Percentiles rank a stretch among this genome's conserved stretches.
Evolutionary conservation across 2,329 filamentous ascomycete genomes (phyloP).

Genomic region (Aspergillus sp.): DNA sequence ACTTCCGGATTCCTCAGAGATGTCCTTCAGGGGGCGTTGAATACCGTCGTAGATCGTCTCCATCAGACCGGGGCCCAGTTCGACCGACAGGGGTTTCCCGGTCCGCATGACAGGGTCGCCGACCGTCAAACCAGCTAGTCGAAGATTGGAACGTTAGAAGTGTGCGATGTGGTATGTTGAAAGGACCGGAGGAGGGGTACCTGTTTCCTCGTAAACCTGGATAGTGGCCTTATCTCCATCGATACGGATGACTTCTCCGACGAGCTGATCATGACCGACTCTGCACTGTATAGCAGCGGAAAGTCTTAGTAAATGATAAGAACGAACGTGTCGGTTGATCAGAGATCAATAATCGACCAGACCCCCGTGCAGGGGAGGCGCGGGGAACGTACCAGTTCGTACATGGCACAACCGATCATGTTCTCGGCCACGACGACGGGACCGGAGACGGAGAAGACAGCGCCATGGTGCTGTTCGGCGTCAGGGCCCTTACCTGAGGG

Average conservation of each 20-base stretch:
- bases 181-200: slow-evolving; percentile 45
- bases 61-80: slow-evolving; percentile 93
- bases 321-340: background rate
- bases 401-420: slow-evolving; percentile 99
- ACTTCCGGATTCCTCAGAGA: slow-evolving; percentile 72
- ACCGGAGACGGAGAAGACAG: slow-evolving; percentile 71
- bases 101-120: slow-evolving; percentile 90
- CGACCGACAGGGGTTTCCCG: slow-evolving; percentile 94
- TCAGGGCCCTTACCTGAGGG: slow-evolving; percentile 43
- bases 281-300: slow-evolving; percentile 62
- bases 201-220: slow-evolving; percentile 98
- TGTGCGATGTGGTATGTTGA: slow-evolving; percentile 5
- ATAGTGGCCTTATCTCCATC: slow-evolving; percentile 93
- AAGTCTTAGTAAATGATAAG: no score
- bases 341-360: background rate
- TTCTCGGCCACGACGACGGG: slow-evolving; percentile 96
- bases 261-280: slow-evolving; percentile 87
- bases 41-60: slow-evolving; percentile 99
- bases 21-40: slow-evolving; percentile 86
- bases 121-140: slow-evolving; percentile 79
- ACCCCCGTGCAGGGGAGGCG: background rate
- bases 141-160: slow-evolving; percentile 9
- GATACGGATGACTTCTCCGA: slow-evolving; percentile 98
- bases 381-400: slow-evolving; percentile 74
- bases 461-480: slow-evolving; percentile 58